Evolutionary conservation across 1,284 basidiomycete genomes (phyloP), one percentile per base, ranked within the genome.

Genomic region (Cryptococcus sp.): DNA sequence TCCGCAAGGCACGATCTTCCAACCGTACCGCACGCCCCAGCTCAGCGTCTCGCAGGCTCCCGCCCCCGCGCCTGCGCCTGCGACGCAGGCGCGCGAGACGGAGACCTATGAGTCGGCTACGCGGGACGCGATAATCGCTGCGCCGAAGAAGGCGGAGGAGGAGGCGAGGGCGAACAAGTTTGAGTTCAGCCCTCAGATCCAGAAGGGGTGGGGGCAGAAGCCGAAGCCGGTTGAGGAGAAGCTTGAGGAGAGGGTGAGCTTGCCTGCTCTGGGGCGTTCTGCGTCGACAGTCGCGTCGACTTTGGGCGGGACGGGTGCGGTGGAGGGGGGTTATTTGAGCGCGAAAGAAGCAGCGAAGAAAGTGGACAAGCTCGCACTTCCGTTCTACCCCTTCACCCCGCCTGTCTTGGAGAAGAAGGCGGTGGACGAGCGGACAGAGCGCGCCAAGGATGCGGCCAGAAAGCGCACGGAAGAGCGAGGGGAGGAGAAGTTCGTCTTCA

Each of bases 311-410:
- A 9, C 28, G 28, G 28, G 28, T 33, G 4, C 28, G 9, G 28
- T 9, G 28, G 28, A 33, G 28, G 28, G 28, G 28, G 28, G 28
- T 33, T 73, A 63, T 55, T 53, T 73, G 3, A 66, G 68, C 0
- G 67, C 73, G 3, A 71, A 71, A 55, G 71, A 75, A 55, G 62
- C 68, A 0, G 71, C 70, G 1, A 56, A 73, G 39, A 61, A 62
- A 16, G 61, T 72, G 16, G 66, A 64, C 18, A 67, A 65, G 55
- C 55, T 62, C 1, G 68, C 59, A 15, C 46, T 56, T 33, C 59
- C 62, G 16, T 48, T 49, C 47, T 61, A 56, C 55, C 57, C 57
- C 4, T 63, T 65, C 46, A 59, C 55, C 24, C 44, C 65, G 18
- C 50, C 62, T 21, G 43, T 45, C 12, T 9, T 50, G 15, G 38